These are phyloP conservation scores for Pyrenophora seminiperda DNA, from an alignment of 2,329 filamentous ascomycete genomes.

Conservation along the genomic window DNA sequence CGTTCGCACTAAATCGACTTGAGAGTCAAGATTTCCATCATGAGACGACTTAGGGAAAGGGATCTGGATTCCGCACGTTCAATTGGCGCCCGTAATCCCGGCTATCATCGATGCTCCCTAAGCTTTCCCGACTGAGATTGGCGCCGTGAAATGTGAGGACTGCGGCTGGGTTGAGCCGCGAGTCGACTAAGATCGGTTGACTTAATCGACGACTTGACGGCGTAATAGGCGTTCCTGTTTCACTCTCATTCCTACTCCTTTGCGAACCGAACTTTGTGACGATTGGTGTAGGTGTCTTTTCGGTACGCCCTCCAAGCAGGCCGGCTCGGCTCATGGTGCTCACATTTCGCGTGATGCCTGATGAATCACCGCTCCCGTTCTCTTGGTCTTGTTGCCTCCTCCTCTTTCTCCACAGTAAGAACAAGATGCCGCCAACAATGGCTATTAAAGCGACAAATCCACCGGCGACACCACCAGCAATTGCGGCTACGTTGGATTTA, in stretches of 20 bases:
- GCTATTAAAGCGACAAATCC: slow-evolving; percentile 46
- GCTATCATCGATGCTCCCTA: slow-evolving; percentile 55
- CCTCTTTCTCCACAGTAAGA: slow-evolving; percentile 48
- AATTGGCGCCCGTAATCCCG: slow-evolving; percentile 55
- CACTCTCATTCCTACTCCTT: slow-evolving; percentile 37
- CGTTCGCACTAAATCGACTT: slow-evolving; percentile 1
- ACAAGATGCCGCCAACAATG: slow-evolving; percentile 45
- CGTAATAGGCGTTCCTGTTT: slow-evolving; percentile 44
- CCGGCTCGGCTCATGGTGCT: slow-evolving; percentile 57
- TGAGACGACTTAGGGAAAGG: slow-evolving; percentile 20
- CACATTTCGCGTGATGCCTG: slow-evolving; percentile 48
- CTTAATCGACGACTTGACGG: slow-evolving; percentile 48
- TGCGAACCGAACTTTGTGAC: slow-evolving; percentile 35
- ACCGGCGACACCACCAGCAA: slow-evolving; percentile 55
- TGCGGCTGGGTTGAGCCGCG: slow-evolving; percentile 55
- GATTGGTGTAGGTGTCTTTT: slow-evolving; percentile 35
- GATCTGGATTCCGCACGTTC: slow-evolving; percentile 51
- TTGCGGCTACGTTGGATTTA: slow-evolving; percentile 48
- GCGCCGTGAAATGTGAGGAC: slow-evolving; percentile 51
- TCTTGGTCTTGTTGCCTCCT: slow-evolving; percentile 28
- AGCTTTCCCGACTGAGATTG: slow-evolving; percentile 53
- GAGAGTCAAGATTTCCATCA: neutral
- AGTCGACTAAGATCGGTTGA: slow-evolving; percentile 54
- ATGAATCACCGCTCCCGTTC: slow-evolving; percentile 19
- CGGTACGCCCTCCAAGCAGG: slow-evolving; percentile 42